phyloP scores from a whole-genome alignment of 768 basidiomycete species.

The Favolaschia claudopus region DNA sequence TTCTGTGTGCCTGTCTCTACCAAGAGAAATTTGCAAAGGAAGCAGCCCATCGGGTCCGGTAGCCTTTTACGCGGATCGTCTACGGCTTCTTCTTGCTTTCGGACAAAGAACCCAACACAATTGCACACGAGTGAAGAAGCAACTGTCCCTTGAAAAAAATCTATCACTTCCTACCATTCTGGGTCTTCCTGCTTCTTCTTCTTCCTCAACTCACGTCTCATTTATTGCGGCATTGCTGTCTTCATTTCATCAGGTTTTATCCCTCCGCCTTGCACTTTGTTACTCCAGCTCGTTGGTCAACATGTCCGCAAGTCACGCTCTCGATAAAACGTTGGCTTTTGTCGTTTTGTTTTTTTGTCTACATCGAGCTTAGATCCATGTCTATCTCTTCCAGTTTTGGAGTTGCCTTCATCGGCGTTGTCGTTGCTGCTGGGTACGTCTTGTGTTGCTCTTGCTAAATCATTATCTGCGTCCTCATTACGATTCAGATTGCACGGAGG shows the following conservation, averaged over 20 bases:
- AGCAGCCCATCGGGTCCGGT: constrained; percentile 14
- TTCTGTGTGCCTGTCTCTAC: constrained; percentile 20
- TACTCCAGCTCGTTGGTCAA: constrained; percentile 19
- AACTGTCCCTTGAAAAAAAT: constrained; percentile 8
- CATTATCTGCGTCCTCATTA: neutral
- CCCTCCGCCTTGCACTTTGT: constrained; percentile 14
- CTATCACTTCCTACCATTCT: constrained; percentile 12
- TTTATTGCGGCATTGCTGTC: constrained; percentile 15
- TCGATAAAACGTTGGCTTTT: constrained; percentile 44
- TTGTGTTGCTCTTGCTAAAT: neutral
- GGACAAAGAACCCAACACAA: constrained; percentile 8
- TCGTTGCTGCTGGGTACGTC: constrained; percentile 56
- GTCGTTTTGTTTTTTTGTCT: neutral
- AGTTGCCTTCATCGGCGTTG: constrained; percentile 57
- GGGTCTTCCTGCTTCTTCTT: neutral
- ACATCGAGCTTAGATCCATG: constrained; percentile 3
- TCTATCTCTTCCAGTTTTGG: constrained; percentile 47
- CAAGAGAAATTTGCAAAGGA: constrained; percentile 5
- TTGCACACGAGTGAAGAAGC: constrained; percentile 2
- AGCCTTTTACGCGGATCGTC: constrained; percentile 20
- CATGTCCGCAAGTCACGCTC: constrained; percentile 13
- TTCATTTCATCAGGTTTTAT: constrained; percentile 6
- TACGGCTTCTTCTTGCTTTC: constrained; percentile 7
- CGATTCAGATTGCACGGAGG: constrained; percentile 57
- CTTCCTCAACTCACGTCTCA: no score